These are phyloP conservation scores for Alternaria sp. DNA, from an alignment of 2,329 filamentous ascomycete species.

Conservation along the genomic window DNA sequence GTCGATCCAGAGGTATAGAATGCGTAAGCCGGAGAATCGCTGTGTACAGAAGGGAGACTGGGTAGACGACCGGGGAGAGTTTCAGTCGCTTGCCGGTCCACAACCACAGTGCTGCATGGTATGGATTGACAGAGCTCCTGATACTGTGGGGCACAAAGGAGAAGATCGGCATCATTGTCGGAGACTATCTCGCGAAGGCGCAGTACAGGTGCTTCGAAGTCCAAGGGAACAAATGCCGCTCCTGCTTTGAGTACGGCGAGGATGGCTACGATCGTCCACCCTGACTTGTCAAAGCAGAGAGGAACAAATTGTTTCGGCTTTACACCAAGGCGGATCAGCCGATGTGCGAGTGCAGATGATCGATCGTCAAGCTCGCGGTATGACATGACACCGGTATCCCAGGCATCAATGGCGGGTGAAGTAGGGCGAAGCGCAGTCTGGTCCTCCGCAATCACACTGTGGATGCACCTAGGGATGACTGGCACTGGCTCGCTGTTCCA, in stretches of 20 bases:
- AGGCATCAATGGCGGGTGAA: slow-evolving; percentile 39
- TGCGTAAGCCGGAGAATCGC: slow-evolving; percentile 66
- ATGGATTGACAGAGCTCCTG: slow-evolving; percentile 37
- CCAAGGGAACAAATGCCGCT: slow-evolving; percentile 49
- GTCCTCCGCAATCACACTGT: slow-evolving; percentile 39
- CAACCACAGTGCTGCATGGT: slow-evolving; percentile 33
- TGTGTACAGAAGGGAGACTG: slow-evolving; percentile 45
- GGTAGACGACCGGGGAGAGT: slow-evolving; percentile 40
- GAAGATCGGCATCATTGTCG: slow-evolving; percentile 41
- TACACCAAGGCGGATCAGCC: slow-evolving; percentile 35
- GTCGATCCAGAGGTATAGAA: slow-evolving; percentile 69
- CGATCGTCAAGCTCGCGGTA: slow-evolving; percentile 43
- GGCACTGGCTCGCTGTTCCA: slow-evolving; percentile 41
- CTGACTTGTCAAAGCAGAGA: slow-evolving; percentile 50
- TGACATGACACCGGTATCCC: slow-evolving; percentile 38
- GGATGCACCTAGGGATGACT: slow-evolving; percentile 39
- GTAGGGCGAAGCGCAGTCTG: slow-evolving; percentile 28
- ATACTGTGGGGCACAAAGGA: slow-evolving; percentile 39
- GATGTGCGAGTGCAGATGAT: slow-evolving; percentile 36
- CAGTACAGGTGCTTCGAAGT: slow-evolving; percentile 48
- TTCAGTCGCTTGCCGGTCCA: slow-evolving; percentile 55
- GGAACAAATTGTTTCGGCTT: slow-evolving; percentile 40
- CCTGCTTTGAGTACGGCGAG: slow-evolving; percentile 50
- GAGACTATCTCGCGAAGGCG: slow-evolving; percentile 49
- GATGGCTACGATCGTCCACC: slow-evolving; percentile 47